These are phyloP conservation scores for Boletus reticulatus DNA, from an alignment of 768 basidiomycete genomes.

Conservation along the genomic window DNA sequence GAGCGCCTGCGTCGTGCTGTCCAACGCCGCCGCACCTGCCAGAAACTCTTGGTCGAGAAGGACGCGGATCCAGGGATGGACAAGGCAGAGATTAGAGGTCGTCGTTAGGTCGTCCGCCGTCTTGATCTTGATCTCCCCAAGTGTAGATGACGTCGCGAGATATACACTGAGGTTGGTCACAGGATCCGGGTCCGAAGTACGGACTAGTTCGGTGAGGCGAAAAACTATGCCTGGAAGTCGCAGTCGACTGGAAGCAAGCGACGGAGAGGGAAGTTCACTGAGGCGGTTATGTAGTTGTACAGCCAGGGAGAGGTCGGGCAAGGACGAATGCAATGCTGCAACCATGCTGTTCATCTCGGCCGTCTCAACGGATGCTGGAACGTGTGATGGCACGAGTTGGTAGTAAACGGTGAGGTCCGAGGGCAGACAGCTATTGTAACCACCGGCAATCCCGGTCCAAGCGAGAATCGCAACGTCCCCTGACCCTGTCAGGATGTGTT, in stretches of 20 bases:
- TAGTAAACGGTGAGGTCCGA: constrained; percentile 2
- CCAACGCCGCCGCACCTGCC: neutral
- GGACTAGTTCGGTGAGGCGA: neutral
- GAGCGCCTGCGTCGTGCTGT: neutral
- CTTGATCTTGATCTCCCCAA: constrained; percentile 1
- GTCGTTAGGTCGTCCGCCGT: neutral
- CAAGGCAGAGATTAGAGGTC: neutral
- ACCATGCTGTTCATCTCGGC: neutral
- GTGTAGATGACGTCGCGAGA: neutral
- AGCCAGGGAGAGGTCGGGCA: neutral
- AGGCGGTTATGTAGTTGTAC: neutral
- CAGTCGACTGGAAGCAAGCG: neutral
- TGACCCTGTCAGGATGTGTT: constrained; percentile 1
- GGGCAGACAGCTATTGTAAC: constrained; percentile 3
- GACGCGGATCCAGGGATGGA: neutral
- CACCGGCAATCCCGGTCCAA: neutral
- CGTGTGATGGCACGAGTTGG: neutral
- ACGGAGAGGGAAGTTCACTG: neutral
- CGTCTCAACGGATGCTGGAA: neutral
- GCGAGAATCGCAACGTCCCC: neutral
- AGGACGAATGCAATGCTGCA: neutral
- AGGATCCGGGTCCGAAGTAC: neutral
- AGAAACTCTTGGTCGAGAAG: constrained; percentile 4
- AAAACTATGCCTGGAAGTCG: constrained; percentile 3
- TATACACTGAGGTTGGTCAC: neutral